A percentile compares a stretch with the other conserved stretches of the same genome.
Evolutionary conservation across 2,329 filamentous ascomycete genomes (phyloP).

Genomic region (Aspergillus japonicus): DNA sequence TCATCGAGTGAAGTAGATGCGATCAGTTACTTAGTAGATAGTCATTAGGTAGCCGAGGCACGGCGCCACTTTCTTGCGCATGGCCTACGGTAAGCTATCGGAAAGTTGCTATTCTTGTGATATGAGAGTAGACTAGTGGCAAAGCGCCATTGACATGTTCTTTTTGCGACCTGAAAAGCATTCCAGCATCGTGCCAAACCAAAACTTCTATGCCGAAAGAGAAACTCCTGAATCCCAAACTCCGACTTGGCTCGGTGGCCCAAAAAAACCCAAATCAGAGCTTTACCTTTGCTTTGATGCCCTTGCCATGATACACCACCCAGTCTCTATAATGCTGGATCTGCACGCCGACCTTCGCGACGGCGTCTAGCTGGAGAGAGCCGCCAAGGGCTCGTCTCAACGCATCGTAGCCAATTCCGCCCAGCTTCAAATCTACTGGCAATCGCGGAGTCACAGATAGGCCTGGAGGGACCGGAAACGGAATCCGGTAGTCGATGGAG

Average conservation of each 20-base stretch:
- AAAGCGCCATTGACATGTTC: neutral
- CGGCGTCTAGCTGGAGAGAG: constrained; percentile 72
- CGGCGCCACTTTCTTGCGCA: neutral
- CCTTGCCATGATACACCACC: constrained; percentile 68
- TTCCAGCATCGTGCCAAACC: neutral
- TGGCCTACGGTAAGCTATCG: neutral
- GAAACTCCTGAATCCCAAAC: neutral
- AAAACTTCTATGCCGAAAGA: neutral
- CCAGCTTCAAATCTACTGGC: constrained; percentile 77
- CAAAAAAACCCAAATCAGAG: constrained; percentile 17
- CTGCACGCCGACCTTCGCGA: constrained; percentile 70
- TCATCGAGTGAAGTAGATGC: neutral
- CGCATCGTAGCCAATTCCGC: constrained; percentile 78
- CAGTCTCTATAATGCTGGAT: constrained; percentile 73
- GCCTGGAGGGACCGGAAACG: constrained; percentile 76
- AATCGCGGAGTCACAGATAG: constrained; percentile 69
- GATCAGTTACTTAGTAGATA: neutral
- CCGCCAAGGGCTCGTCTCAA: constrained; percentile 79
- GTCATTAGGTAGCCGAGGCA: neutral
- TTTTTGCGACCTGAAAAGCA: neutral
- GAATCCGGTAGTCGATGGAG: constrained; percentile 69
- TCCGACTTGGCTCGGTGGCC: neutral
- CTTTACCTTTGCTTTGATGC: constrained; percentile 66
- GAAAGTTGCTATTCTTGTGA: neutral
- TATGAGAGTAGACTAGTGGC: neutral